A percentile compares a stretch with the other conserved stretches of the same genome.
Conservation (phyloP, 805 yeast species). For the Wickerhamiella nectarea region DNA sequence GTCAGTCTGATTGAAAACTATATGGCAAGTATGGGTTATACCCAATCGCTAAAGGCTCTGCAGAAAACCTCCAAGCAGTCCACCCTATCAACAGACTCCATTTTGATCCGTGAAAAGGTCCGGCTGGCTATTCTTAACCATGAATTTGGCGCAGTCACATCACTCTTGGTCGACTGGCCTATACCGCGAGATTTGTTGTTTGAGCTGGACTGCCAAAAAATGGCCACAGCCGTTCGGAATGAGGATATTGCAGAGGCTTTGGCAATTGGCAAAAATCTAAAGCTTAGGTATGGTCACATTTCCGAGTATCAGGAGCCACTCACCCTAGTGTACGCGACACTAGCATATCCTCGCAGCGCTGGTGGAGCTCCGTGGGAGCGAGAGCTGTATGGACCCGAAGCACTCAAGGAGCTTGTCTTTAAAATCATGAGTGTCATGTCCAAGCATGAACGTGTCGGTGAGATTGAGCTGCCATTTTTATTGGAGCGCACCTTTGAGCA, state of each 20-base stretch:
- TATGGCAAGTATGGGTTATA: constrained; percentile 45
- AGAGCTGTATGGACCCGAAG: constrained; percentile 5
- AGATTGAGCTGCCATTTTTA: constrained; percentile 1
- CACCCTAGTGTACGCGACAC: constrained; percentile 1
- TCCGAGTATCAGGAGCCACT: background rate
- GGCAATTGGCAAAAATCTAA: constrained; percentile 10
- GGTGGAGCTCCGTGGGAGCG: constrained; percentile 8
- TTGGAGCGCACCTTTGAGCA: background rate
- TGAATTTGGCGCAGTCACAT: constrained; percentile 33
- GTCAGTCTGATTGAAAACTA: constrained; percentile 33
- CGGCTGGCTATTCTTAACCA: constrained; percentile 32
- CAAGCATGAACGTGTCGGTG: background rate
- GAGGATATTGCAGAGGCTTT: constrained; percentile 15
- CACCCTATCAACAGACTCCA: background rate
- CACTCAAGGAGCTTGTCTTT: constrained; percentile 5
- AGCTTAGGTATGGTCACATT: background rate
- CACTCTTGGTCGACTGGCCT: constrained; percentile 21
- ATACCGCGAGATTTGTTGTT: constrained; percentile 24
- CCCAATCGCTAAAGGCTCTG: constrained; percentile 41
- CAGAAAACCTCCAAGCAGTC: background rate
- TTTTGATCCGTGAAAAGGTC: constrained; percentile 31
- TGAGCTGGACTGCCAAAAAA: constrained; percentile 32
- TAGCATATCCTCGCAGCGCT: constrained; percentile 8
- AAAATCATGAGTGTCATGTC: no score
- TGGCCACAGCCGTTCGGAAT: constrained; percentile 29